phyloP scores from a whole-genome alignment of 106 monocot genomes.

The Acanthochlamys bracteata region DNA sequence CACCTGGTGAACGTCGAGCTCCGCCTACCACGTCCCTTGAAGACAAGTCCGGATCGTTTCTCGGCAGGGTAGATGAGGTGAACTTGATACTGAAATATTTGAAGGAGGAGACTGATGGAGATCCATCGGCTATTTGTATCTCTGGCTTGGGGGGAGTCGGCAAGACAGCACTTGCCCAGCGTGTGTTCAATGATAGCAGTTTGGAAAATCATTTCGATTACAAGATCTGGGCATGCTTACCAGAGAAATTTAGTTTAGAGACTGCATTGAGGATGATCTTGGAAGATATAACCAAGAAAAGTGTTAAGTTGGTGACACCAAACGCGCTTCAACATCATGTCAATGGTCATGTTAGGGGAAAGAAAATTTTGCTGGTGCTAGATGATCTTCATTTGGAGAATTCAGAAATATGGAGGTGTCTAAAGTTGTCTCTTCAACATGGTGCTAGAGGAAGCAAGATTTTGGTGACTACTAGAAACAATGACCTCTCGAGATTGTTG shows the following conservation, averaged over 20 bases:
- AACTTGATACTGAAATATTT: conserved; percentile 6
- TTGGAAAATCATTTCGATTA: conserved; percentile 5
- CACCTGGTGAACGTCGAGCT: background rate
- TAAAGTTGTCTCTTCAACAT: conserved; percentile 10
- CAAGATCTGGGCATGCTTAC: conserved; percentile 33
- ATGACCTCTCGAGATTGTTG: conserved; percentile 7
- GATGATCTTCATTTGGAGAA: conserved; percentile 27
- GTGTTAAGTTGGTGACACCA: conserved; percentile 3
- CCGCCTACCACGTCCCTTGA: background rate
- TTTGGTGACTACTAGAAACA: conserved; percentile 18
- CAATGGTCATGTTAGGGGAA: conserved; percentile 6
- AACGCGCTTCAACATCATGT: conserved; percentile 23
- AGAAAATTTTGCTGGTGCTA: conserved; percentile 32
- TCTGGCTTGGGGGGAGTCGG: conserved; percentile 41
- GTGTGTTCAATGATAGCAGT: conserved; percentile 11
- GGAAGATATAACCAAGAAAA: conserved; percentile 8
- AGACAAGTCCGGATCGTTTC: background rate
- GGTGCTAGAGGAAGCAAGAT: conserved; percentile 28
- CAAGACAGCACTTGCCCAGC: conserved; percentile 41
- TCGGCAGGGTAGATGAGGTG: conserved; percentile 19
- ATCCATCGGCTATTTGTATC: conserved; percentile 19
- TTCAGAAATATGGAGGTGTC: conserved; percentile 17
- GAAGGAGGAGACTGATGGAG: background rate
- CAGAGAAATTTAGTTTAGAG: conserved; percentile 9
- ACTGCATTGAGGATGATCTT: conserved; percentile 25